Evolutionary conservation across 805 yeast species (phyloP).

Genomic region (Candida vartiovaarae): DNA sequence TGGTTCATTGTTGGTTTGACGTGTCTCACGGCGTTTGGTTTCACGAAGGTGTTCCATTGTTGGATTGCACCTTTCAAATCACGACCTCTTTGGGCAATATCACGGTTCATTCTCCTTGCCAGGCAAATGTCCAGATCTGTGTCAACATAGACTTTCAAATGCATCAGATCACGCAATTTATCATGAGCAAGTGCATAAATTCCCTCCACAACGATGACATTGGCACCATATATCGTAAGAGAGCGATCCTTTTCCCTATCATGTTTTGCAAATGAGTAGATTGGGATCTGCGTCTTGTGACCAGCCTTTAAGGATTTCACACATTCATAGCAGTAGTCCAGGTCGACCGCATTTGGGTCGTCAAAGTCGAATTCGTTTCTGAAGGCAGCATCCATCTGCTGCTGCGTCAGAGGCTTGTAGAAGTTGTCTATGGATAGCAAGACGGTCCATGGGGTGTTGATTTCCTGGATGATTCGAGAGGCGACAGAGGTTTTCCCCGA

Average conservation of each 20-base stretch:
- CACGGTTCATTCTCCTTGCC: constrained; percentile 82
- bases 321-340: constrained; percentile 61
- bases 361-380: constrained; percentile 77
- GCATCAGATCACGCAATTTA: constrained; percentile 67
- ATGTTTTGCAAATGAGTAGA: constrained; percentile 61
- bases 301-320: constrained; percentile 68
- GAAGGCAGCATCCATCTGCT: constrained; percentile 58
- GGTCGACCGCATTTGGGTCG: constrained; percentile 75
- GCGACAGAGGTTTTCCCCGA: constrained; percentile 95
- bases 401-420: constrained; percentile 65
- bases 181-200: constrained; percentile 73
- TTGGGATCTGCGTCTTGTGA: constrained; percentile 55
- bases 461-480: constrained; percentile 64
- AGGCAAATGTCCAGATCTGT: constrained; percentile 91
- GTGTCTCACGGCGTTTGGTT: constrained; percentile 78
- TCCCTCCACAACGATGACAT: constrained; percentile 89
- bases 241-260: constrained; percentile 44
- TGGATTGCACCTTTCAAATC: constrained; percentile 74
- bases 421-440: constrained; percentile 86
- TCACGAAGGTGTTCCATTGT: constrained; percentile 89
- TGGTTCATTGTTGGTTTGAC: constrained; percentile 68
- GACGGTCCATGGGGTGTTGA: constrained; percentile 92
- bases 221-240: constrained; percentile 86
- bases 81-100: constrained; percentile 79
- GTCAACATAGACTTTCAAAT: constrained; percentile 83